Conservation (phyloP, 2,329 filamentous ascomycete species). For the Paracamarosporium sp. region DNA sequence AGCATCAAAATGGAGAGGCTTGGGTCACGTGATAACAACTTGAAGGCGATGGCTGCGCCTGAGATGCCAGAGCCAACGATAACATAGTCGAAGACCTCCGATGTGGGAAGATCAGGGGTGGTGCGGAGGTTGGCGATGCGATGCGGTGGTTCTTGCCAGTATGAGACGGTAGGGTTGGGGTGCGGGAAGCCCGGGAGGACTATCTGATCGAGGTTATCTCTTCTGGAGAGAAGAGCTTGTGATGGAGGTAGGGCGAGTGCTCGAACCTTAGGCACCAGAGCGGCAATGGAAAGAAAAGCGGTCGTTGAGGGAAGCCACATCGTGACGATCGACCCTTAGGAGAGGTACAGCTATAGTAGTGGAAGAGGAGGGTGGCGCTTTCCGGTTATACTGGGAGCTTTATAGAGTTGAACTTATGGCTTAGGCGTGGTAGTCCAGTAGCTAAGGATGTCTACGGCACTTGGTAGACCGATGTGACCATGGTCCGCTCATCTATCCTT, state of each 20-base stretch:
- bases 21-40: slow-evolving; percentile 22
- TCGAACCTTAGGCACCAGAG: background rate
- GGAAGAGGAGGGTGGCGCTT: background rate
- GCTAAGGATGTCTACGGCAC: background rate
- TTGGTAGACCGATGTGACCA: slow-evolving; percentile 2
- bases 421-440: background rate
- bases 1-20: slow-evolving; percentile 30
- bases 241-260: background rate
- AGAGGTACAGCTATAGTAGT: background rate
- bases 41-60: slow-evolving; percentile 35
- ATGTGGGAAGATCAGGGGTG: slow-evolving; percentile 4
- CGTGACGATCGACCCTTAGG: background rate
- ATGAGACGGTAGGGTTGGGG: slow-evolving; percentile 35
- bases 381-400: background rate
- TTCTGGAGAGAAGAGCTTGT: slow-evolving; percentile 1
- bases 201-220: background rate
- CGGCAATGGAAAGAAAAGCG: background rate
- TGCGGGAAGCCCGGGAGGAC: slow-evolving; percentile 21
- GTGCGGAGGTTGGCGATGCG: slow-evolving; percentile 15
- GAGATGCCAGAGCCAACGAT: slow-evolving; percentile 40
- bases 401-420: no score
- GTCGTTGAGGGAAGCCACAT: background rate
- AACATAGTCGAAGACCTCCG: slow-evolving; percentile 31
- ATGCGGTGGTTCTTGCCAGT: slow-evolving; percentile 41
- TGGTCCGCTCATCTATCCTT: background rate